A percentile compares a stretch with the other conserved stretches of the same genome.
These are phyloP conservation scores for Lactarius sanguifluus DNA, from an alignment of 768 basidiomycete genomes.

Conservation along the genomic window DNA sequence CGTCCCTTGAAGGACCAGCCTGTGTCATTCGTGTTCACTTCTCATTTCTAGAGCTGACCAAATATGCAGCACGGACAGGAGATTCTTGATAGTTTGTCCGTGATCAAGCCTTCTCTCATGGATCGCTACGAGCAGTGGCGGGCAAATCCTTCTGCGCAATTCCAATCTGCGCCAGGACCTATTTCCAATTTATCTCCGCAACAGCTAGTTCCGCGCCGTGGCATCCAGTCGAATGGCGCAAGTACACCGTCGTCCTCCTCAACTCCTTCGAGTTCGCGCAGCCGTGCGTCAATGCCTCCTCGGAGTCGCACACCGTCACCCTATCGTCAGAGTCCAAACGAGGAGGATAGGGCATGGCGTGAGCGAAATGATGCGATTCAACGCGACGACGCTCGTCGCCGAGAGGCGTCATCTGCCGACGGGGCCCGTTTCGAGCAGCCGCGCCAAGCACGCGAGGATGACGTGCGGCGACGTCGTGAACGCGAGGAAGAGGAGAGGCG, in stretches of 20 bases:
- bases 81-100: conserved; percentile 63
- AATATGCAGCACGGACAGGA: conserved; percentile 66
- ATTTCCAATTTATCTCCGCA: background rate
- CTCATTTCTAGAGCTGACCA: conserved; percentile 24
- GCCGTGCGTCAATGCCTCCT: conserved; percentile 20
- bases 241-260: conserved; percentile 24
- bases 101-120: conserved; percentile 63
- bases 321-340: conserved; percentile 33
- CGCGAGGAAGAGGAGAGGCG: conserved; percentile 36
- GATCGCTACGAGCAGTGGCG: conserved; percentile 64
- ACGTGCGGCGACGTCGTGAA: conserved; percentile 28
- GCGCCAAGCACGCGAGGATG: conserved; percentile 29
- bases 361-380: conserved; percentile 38
- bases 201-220: background rate
- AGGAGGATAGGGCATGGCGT: conserved; percentile 42
- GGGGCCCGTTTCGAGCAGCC: background rate
- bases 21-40: conserved; percentile 5
- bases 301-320: conserved; percentile 27
- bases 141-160: conserved; percentile 29
- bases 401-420: conserved; percentile 6
- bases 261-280: conserved; percentile 29
- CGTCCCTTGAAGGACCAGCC: background rate
- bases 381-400: conserved; percentile 25
- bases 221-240: conserved; percentile 10
- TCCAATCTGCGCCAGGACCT: background rate